Evolutionary conservation across 1,284 basidiomycete genomes (phyloP).

Genomic region (Mycena sp.): DNA sequence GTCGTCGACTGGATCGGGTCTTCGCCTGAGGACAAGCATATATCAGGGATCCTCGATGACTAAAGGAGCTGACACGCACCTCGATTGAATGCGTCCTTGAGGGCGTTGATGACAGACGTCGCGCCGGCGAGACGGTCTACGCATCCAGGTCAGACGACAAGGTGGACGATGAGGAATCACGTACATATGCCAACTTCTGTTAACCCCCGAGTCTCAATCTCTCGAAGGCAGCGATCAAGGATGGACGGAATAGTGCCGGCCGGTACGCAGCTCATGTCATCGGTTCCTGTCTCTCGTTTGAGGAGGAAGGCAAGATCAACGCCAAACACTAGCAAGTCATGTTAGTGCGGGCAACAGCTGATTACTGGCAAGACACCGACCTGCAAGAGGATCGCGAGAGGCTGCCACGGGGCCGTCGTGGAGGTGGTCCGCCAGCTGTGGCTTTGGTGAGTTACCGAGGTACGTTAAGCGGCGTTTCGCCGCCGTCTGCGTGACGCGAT

Average conservation of each 20-base stretch:
- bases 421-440: constrained; percentile 75
- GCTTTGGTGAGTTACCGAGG: constrained; percentile 70
- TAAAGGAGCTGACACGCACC: constrained; percentile 49
- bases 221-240: constrained; percentile 69
- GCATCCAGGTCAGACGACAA: not conserved
- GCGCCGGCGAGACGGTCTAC: constrained; percentile 89
- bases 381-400: constrained; percentile 67
- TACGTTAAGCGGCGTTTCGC: constrained; percentile 85
- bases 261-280: constrained; percentile 45
- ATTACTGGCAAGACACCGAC: constrained; percentile 50
- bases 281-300: constrained; percentile 65
- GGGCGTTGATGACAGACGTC: constrained; percentile 67
- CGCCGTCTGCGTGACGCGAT: constrained; percentile 72
- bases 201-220: constrained; percentile 79
- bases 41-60: not conserved
- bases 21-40: constrained; percentile 56
- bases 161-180: constrained; percentile 37
- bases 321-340: constrained; percentile 68
- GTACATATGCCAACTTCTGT: constrained; percentile 85
- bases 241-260: constrained; percentile 71
- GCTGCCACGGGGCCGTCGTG: constrained; percentile 57
- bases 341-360: not conserved
- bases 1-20: constrained; percentile 64
- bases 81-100: constrained; percentile 79
- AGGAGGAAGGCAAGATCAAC: constrained; percentile 77